Percentiles rank a stretch among this genome's conserved stretches.
These are phyloP conservation scores for Termitomyces sp. DNA, from an alignment of 768 basidiomycete species.

Conservation along the genomic window DNA sequence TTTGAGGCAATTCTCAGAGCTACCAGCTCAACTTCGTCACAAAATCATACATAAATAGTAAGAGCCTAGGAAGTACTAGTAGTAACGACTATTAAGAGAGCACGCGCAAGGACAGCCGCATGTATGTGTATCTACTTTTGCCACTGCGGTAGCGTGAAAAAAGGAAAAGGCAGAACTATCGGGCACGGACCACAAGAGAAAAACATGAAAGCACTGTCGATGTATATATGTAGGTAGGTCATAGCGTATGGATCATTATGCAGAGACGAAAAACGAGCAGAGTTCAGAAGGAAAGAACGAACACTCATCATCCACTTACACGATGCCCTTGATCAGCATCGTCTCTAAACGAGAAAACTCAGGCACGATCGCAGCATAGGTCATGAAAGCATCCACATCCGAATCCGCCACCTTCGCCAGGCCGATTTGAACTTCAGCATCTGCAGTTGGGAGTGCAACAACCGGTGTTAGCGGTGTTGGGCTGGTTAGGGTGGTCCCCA, in stretches of 20 bases:
- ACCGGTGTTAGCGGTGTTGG: constrained; percentile 66
- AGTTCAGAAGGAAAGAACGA: background rate
- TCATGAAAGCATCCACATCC: constrained; percentile 81
- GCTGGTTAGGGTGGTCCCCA: constrained; percentile 40
- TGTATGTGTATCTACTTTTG: constrained; percentile 16
- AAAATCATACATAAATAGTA: constrained; percentile 5
- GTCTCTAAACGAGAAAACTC: constrained; percentile 80
- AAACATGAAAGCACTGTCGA: constrained; percentile 12
- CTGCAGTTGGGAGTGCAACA: constrained; percentile 65
- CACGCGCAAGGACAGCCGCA: constrained; percentile 8
- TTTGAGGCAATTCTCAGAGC: background rate
- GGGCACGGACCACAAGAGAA: constrained; percentile 5
- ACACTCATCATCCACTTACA: constrained; percentile 24
- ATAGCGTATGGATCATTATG: constrained; percentile 7
- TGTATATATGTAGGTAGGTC: background rate
- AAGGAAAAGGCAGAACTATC: constrained; percentile 2
- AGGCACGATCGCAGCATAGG: constrained; percentile 81
- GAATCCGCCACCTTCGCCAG: constrained; percentile 81
- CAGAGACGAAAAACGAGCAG: background rate
- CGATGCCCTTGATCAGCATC: constrained; percentile 66
- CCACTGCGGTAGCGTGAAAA: background rate
- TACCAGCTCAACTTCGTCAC: background rate
- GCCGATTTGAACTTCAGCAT: constrained; percentile 72
- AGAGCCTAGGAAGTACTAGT: background rate
- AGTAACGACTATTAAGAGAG: constrained; percentile 9